Evolutionary conservation across 2,329 filamentous ascomycete species (phyloP).

Genomic region (Trichoderma hamatum): DNA sequence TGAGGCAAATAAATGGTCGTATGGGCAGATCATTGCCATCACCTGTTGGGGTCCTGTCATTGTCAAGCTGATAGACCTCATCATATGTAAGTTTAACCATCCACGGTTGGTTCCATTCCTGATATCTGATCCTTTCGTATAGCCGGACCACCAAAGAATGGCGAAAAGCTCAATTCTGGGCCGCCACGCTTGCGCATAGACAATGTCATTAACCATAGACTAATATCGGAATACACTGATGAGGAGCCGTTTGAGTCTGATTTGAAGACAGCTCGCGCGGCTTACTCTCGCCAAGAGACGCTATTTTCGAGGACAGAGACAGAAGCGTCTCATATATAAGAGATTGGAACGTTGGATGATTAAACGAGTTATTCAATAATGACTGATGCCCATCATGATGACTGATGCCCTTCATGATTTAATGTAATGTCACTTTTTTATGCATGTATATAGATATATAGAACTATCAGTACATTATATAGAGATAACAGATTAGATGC

Average conservation of each 20-base stretch:
- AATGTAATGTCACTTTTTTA: slow-evolving; percentile 2
- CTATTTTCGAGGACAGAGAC: slow-evolving; percentile 18
- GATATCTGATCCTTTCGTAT: slow-evolving; percentile 28
- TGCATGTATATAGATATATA: neutral
- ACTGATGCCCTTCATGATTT: slow-evolving; percentile 24
- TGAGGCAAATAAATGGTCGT: slow-evolving; percentile 41
- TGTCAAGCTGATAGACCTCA: slow-evolving; percentile 44
- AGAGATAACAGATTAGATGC: neutral
- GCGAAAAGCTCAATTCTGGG: slow-evolving; percentile 41
- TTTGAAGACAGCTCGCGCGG: neutral
- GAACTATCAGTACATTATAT: neutral
- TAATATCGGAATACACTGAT: slow-evolving; percentile 22
- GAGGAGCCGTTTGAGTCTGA: neutral
- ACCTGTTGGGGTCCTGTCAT: slow-evolving; percentile 47
- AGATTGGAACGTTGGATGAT: neutral
- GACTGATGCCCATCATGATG: slow-evolving; percentile 21
- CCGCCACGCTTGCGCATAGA: slow-evolving; percentile 45
- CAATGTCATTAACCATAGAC: slow-evolving; percentile 43
- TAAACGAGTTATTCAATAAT: slow-evolving; percentile 13
- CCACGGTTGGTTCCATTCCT: neutral
- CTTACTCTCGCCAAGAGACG: slow-evolving; percentile 9
- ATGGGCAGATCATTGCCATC: slow-evolving; percentile 46
- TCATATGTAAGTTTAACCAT: slow-evolving; percentile 39
- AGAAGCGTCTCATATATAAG: neutral
- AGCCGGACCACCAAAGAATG: slow-evolving; percentile 46